Conservation (phyloP, 2,329 filamentous ascomycete species). For the Camillea tinctor region DNA sequence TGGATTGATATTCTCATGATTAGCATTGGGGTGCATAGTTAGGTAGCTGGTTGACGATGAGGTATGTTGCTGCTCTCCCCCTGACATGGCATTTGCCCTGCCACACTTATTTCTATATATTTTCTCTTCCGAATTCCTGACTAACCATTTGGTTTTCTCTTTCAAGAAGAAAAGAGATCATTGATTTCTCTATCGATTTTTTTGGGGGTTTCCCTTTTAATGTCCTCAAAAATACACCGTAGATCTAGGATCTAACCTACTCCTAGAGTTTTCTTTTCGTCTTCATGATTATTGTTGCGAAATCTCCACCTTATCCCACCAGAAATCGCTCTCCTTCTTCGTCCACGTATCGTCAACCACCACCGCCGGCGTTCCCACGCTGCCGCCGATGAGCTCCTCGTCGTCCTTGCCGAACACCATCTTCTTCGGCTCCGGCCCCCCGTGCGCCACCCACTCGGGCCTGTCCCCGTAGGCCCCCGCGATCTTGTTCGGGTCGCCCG, state of each 20-base stretch:
- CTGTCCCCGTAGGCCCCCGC: slow-evolving; percentile 22
- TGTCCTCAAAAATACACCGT: no score
- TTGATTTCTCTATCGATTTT: no score
- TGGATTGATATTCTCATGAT: no score
- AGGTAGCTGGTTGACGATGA: no score
- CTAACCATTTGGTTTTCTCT: no score
- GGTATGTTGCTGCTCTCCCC: no score
- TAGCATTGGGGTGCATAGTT: no score
- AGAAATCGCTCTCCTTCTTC: slow-evolving; percentile 44
- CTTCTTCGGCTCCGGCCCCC: slow-evolving; percentile 19
- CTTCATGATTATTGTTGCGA: slow-evolving; percentile 30
- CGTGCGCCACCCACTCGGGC: slow-evolving; percentile 9
- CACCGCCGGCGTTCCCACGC: slow-evolving; percentile 35
- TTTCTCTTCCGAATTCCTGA: no score
- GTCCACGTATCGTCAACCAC: slow-evolving; percentile 42
- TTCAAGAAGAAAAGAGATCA: no score
- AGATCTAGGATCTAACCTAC: background rate
- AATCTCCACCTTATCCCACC: slow-evolving; percentile 43
- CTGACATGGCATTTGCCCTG: no score
- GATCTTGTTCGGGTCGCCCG: slow-evolving; percentile 43
- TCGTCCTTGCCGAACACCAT: slow-evolving; percentile 47
- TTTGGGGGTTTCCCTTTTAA: no score
- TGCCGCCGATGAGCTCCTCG: slow-evolving; percentile 46
- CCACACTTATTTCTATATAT: no score
- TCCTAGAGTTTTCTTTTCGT: background rate